Evolutionary conservation across 352 stramenopile species (phyloP), one percentile per base, ranked within the genome.

Genomic region (Phytopythium kandeliae): DNA sequence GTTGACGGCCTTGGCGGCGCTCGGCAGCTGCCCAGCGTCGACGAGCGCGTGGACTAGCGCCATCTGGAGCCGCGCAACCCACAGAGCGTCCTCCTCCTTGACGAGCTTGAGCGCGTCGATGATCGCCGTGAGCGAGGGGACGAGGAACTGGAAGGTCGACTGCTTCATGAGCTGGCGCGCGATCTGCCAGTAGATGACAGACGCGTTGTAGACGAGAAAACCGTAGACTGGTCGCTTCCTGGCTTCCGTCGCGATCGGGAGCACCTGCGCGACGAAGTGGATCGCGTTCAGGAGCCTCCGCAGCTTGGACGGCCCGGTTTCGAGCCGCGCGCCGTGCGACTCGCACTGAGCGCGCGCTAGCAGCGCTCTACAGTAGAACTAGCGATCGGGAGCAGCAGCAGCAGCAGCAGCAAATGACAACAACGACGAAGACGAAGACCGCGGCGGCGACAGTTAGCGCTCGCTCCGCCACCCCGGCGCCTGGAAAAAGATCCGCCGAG

Each of bases 191-290:
- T 91, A 93, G 26, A 76, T 73, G 12, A 96, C 74, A 0, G 82
- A 95, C 12, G 83, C 83, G 49, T 97, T 97, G 81, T 96, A 96
- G 48, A 96, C 71, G 16, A 97, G 71, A 54, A 96, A 97, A 48
- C 95, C 76, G 66, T 97, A 97, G 12, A 62, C 57, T 12, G 78
- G 75, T 0, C 84, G 75, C 8, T 83, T 82, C 17, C 57, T 66
- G 1, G 63, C 53, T 21, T 90, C 69, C 2, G 65, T 74, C 17
- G 85, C 85, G 22, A 96, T 75, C 1, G 83, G 71, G 3, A 96
- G 44, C 25, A 90, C 86, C 16, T 77, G 56, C 30, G 93, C 52
- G 15, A 97, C 61, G 46, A 80, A 89, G 28, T 78, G 69, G 15
- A 95, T 72, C 4, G 88, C 88, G 38, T 93, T 74, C 3, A 91